Evolutionary conservation across 371 early-diverging fungal species (phyloP), one percentile per base, ranked within the genome.

Genomic region (Mortierella sp.): DNA sequence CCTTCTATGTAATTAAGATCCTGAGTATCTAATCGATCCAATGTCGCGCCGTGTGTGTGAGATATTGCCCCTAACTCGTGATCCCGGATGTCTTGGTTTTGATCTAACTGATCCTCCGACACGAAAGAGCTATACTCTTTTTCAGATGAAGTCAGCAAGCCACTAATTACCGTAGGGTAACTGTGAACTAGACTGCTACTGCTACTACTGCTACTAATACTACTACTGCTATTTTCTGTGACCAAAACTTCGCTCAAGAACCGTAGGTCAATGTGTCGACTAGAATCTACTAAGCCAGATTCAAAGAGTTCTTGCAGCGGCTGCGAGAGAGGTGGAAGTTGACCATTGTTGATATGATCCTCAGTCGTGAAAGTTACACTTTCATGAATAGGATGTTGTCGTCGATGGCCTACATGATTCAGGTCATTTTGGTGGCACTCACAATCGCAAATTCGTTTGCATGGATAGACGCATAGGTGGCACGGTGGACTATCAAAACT

Each of bases 361-460:
- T 15, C 56, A 28, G 54, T 9, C 17, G 17, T 22, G 28, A 19
- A 26, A 28, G 19, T 43, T 10, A 9, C 26, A 26, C 12, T 51
- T 51, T 51, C 42, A 29, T 28, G 5, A 26, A 1, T 3, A 23
- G 45, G 23, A 23, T 17, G 35, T 56, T 47, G 64, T 23, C 28
- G 43, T 2, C 53, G 53, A 34, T 54, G 54, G 2, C 35, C 17
- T 32, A 12, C 28, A 35, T 47, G 64, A 0, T 31, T 40, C 15
- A 60, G 61, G 26, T 70, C 70, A 19, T 69, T 64, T 43, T 69
- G 75, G 22, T 75, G 75, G 29, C 75, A 68, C 29, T 75, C 75
- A 23, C 75, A 75, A 10, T 26, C 40, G 23, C 75, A 75, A 13
- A 22, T 19, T 29, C 61, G 61, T 12, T 12, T 57, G 35, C 70